Base-by-base conservation (phyloP, 176 grass and related monocot species). In the Luzula sylvatica region DNA sequence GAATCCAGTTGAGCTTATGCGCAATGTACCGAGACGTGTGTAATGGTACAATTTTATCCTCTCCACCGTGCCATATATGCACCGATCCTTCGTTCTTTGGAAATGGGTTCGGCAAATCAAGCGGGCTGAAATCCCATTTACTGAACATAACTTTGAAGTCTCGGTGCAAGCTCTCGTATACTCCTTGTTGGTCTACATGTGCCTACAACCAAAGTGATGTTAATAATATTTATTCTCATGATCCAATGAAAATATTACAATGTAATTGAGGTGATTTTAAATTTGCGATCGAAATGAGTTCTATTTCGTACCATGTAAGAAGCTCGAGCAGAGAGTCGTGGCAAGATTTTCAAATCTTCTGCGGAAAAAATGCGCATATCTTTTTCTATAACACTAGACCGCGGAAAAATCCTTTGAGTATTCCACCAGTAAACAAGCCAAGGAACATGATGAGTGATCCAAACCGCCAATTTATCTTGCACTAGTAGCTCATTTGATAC, bases 351-450 rank as follows among this genome's bases (percentile, higher is more conserved):
- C 75, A 53, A 48, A 72, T 88, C 83, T 44, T 72, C 69, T 3
- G 75, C 15, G 11, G 72, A 81, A 1, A 78, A 46, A 20, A 81
- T 28, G 0, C 68, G 79, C 2, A 75, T 56, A 39, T 66, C 61
- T n/a, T 65, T 47, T 23, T 69, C 35, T 21, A 85, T 72, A 57
- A 88, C 73, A 53, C 73, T 80, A 23, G 77, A 95, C 18, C 41
- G 46, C 5, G 80, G 73, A 69, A 95, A 95, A 5, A 69, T 38
- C 51, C 66, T 82, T 62, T 84, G 89, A 40, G 56, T 75, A 56
- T 95, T 95, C 80, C 89, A 95, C 83, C 83, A 88, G 68, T 95
- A 85, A n/a, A 74, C 83, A 11, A 95, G 65, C 73, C 79, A 95
- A 15, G 89, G 89, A n/a, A 76, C 26, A 44, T 88, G 72, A 13